A percentile compares a stretch with the other conserved stretches of the same genome.
phyloP scores from a whole-genome alignment of 1,284 basidiomycete genomes.

The Leccinum griseonigrum region DNA sequence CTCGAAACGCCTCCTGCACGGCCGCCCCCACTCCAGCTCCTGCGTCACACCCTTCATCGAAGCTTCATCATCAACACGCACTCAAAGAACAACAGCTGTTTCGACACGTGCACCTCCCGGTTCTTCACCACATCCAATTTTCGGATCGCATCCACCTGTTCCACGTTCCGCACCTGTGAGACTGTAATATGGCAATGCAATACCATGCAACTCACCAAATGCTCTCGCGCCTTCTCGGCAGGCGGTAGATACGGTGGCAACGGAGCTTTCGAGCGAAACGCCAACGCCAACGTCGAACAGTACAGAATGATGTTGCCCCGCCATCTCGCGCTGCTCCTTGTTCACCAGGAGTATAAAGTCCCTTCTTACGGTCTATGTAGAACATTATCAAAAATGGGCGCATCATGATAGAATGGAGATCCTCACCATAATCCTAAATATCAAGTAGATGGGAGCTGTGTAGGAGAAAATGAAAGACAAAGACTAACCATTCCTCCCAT shows the following conservation, averaged over 20 bases:
- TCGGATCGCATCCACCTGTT: constrained; percentile 76
- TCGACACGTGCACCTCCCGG: constrained; percentile 69
- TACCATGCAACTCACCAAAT: constrained; percentile 52
- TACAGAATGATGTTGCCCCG: constrained; percentile 89
- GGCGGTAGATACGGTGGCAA: constrained; percentile 95
- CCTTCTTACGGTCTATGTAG: constrained; percentile 60
- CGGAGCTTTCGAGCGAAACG: constrained; percentile 87
- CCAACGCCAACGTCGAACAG: constrained; percentile 85
- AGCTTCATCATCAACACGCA: constrained; percentile 64
- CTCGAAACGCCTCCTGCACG: constrained; percentile 84
- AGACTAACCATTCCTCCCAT: constrained; percentile 86
- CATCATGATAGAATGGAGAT: neutral
- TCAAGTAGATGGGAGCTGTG: neutral
- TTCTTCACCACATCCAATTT: constrained; percentile 81
- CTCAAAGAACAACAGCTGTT: constrained; percentile 89
- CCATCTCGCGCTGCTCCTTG: constrained; percentile 85
- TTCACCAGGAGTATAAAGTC: constrained; percentile 92
- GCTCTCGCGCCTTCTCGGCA: constrained; percentile 77
- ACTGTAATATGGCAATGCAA: neutral
- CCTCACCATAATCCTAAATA: constrained; percentile 62
- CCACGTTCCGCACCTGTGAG: neutral
- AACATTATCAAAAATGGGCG: neutral
- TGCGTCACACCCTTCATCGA: constrained; percentile 88
- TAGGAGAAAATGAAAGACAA: constrained; percentile 23
- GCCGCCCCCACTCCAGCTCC: constrained; percentile 77